Percentiles rank a stretch among this genome's conserved stretches.
Evolutionary conservation across 2,329 filamentous ascomycete species (phyloP).

Genomic region (Metarhizium album): DNA sequence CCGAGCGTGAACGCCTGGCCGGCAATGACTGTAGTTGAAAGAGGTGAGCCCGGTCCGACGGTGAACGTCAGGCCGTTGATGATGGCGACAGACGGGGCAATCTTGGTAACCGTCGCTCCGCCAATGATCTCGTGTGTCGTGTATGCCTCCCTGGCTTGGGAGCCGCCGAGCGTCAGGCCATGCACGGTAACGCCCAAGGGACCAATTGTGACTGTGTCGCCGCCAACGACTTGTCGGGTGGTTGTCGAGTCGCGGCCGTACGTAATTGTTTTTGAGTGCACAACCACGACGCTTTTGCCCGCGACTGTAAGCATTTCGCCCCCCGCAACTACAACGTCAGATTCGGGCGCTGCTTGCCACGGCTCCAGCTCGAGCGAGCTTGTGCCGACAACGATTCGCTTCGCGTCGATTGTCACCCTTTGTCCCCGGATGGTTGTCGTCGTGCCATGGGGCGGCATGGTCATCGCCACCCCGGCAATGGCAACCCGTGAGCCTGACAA

Average conservation of each 20-base stretch:
- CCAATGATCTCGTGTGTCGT: slow-evolving; percentile 38
- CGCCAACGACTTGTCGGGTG: slow-evolving; percentile 32
- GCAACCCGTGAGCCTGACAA: slow-evolving; percentile 30
- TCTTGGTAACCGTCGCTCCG: slow-evolving; percentile 39
- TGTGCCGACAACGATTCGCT: slow-evolving; percentile 23
- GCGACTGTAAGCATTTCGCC: slow-evolving; percentile 36
- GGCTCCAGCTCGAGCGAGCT: slow-evolving; percentile 26
- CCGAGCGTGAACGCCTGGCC: slow-evolving; percentile 41
- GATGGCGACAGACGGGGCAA: slow-evolving; percentile 37
- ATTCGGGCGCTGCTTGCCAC: slow-evolving; percentile 20
- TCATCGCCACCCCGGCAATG: slow-evolving; percentile 32
- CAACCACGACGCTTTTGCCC: slow-evolving; percentile 28
- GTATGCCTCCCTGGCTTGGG: slow-evolving; percentile 20
- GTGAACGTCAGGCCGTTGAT: slow-evolving; percentile 40
- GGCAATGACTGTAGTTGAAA: slow-evolving; percentile 34
- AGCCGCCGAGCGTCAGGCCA: slow-evolving; percentile 33
- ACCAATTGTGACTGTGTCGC: slow-evolving; percentile 40
- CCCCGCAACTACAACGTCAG: slow-evolving; percentile 35
- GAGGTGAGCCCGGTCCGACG: slow-evolving; percentile 32
- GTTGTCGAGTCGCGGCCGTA: slow-evolving; percentile 28
- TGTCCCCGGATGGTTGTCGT: slow-evolving; percentile 24
- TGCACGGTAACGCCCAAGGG: slow-evolving; percentile 31
- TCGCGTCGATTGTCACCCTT: slow-evolving; percentile 24
- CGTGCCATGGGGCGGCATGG: slow-evolving; percentile 25
- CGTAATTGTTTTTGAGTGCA: slow-evolving; percentile 33